Conservation (phyloP, 352 stramenopile genomes). For the Phytopythium delawarense region DNA sequence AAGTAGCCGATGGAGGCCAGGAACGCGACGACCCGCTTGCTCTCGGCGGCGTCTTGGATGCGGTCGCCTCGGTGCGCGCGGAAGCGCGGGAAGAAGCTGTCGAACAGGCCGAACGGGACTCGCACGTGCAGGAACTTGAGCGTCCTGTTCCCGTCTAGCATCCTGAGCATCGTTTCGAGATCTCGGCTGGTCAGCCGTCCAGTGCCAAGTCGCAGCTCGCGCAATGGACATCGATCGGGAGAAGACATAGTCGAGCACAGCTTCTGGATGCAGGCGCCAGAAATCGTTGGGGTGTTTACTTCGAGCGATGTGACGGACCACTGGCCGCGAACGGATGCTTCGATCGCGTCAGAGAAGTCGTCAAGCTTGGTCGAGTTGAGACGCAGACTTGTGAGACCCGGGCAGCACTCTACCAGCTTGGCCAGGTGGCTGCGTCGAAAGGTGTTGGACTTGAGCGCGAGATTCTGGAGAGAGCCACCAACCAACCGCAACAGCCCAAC, state of each 20-base stretch:
- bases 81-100: conserved; percentile 19
- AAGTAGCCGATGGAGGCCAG: conserved; percentile 11
- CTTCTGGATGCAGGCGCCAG: conserved; percentile 10
- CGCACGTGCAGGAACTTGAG: conserved; percentile 16
- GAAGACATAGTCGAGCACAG: conserved; percentile 11
- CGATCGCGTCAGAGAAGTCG: conserved; percentile 15
- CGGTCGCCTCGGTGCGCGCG: conserved; percentile 13
- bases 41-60: conserved; percentile 11
- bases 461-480: conserved; percentile 8
- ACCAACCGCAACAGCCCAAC: conserved; percentile 12
- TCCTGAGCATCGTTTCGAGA: conserved; percentile 10
- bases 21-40: conserved; percentile 13
- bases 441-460: conserved; percentile 15
- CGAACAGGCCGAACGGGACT: conserved; percentile 21
- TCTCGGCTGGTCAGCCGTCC: conserved; percentile 7
- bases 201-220: conserved; percentile 13
- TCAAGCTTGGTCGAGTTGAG: conserved; percentile 9
- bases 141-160: conserved; percentile 15
- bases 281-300: conserved; percentile 12
- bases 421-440: conserved; percentile 13
- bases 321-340: conserved; percentile 9
- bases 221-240: conserved; percentile 6
- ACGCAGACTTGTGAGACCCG: conserved; percentile 11
- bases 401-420: conserved; percentile 14
- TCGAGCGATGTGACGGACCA: conserved; percentile 13